Conservation (phyloP, 140 eudicot genomes). For the Ambrosia hybrid region DNA sequence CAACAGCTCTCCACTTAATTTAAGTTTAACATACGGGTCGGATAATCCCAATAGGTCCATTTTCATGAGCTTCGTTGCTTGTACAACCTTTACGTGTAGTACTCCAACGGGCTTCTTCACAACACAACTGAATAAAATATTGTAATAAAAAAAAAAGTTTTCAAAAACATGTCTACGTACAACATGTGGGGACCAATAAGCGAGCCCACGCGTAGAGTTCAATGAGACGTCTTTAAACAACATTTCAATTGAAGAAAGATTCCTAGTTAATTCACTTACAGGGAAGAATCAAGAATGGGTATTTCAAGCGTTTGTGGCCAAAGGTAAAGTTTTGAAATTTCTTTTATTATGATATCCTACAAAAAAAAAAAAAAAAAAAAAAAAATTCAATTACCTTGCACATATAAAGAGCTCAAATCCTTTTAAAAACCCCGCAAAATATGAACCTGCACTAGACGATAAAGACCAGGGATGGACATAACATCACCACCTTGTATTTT, state of each 20-base stretch:
- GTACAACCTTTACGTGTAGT: constrained; percentile 76
- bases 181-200: not conserved
- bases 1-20: constrained; percentile 64
- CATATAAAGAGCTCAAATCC: not conserved
- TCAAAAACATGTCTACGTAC: not conserved
- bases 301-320: constrained; percentile 91
- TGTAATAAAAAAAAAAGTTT: not conserved
- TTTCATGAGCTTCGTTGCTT: constrained; percentile 83
- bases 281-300: constrained; percentile 81
- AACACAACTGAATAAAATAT: constrained; percentile 40
- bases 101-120: constrained; percentile 89
- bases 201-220: not conserved
- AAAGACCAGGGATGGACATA: constrained; percentile 92
- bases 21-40: constrained; percentile 91
- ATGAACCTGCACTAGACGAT: constrained; percentile 69
- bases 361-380: not conserved
- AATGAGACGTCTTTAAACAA: no score
- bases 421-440: not conserved
- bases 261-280: constrained; percentile 45
- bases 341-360: constrained; percentile 66
- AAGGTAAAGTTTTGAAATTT: constrained; percentile 69
- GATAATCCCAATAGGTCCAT: constrained; percentile 89
- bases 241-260: not conserved
- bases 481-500: constrained; percentile 74
- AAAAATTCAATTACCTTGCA: not conserved